Conservation (phyloP, 352 stramenopile genomes). For the Phytophthora ramorum region DNA sequence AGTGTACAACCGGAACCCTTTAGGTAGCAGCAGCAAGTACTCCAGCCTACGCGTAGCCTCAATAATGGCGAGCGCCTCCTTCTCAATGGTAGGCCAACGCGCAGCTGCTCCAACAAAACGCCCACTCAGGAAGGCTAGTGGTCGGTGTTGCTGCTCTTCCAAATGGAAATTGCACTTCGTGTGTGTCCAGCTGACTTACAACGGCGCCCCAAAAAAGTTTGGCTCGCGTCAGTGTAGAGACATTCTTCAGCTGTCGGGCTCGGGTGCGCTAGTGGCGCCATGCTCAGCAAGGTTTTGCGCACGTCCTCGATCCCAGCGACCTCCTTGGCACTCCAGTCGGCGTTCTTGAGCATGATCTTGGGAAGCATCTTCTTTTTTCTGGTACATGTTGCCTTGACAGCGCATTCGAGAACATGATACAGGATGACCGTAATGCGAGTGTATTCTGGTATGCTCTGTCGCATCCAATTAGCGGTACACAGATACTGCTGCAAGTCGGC, state of each 20-base stretch:
- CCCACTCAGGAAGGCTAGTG: slow-evolving; percentile 35
- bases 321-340: slow-evolving; percentile 14
- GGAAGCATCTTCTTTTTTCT: slow-evolving; percentile 30
- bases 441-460: slow-evolving; percentile 36
- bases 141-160: slow-evolving; percentile 25
- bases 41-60: slow-evolving; percentile 2
- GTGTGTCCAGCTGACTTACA: slow-evolving; percentile 22
- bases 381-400: neutral
- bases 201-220: slow-evolving; percentile 30
- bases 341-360: slow-evolving; percentile 9
- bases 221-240: slow-evolving; percentile 34
- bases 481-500: slow-evolving; percentile 45
- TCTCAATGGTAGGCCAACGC: slow-evolving; percentile 26
- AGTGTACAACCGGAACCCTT: slow-evolving; percentile 20
- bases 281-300: slow-evolving; percentile 10
- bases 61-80: slow-evolving; percentile 23
- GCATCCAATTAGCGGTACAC: slow-evolving; percentile 46
- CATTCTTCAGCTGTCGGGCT: slow-evolving; percentile 13
- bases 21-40: slow-evolving; percentile 5
- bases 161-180: slow-evolving; percentile 1
- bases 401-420: slow-evolving; percentile 16
- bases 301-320: slow-evolving; percentile 4
- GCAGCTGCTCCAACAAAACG: slow-evolving; percentile 4
- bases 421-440: slow-evolving; percentile 3
- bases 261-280: slow-evolving; percentile 30